Base-by-base conservation (phyloP, 768 basidiomycete genomes). In the Sporobolomyces roseus region DNA sequence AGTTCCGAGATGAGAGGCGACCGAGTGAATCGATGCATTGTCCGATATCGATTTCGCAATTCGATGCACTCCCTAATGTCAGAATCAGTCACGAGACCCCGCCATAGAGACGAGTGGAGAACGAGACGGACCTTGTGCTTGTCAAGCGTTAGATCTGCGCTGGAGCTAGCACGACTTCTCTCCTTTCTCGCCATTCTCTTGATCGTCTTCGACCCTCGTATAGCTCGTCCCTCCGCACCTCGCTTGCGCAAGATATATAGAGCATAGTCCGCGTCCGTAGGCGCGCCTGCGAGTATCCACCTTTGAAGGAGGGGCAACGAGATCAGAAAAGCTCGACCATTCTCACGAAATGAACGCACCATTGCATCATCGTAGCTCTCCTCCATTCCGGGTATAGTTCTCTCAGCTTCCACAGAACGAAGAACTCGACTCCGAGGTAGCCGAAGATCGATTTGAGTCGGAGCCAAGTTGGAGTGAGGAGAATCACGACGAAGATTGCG, bases 211-310 rank as follows among this genome's bases (percentile, higher is more conserved):
- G 41, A n/a, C 1, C 71, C 71, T 30, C 29, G 27, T 4, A 72
- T 33, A 9, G 66, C 56, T 21, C 55, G 45, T 0, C 64, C 59
- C 25, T 51, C 54, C 14, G n/a, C 27, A 2, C 50, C 41, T 2
- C 71, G 65, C n/a, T 65, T 38, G 6, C 41, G 25, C n/a, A 72
- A 36, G 17, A 64, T 13, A 41, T 27, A 68, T 0, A 65, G 36
- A 29, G 66, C 66, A 41, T 65, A 72, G 5, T 72, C 66, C 9
- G 66, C 71, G 36, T 72, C 71, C 8, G 63, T 65, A 0, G 71
- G 71, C 0, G 63, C 66, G 14, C 35, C 60, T 13, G 53, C 16
- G 4, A 72, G 17, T 35, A 72, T 45, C 71, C 66, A 68, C 71
- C 71, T 72, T 41, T 4, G 33, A 21, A 30, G 41, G 29, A 16